phyloP scores from a whole-genome alignment of 257 asterid genomes.

The Nicotiana undulata region DNA sequence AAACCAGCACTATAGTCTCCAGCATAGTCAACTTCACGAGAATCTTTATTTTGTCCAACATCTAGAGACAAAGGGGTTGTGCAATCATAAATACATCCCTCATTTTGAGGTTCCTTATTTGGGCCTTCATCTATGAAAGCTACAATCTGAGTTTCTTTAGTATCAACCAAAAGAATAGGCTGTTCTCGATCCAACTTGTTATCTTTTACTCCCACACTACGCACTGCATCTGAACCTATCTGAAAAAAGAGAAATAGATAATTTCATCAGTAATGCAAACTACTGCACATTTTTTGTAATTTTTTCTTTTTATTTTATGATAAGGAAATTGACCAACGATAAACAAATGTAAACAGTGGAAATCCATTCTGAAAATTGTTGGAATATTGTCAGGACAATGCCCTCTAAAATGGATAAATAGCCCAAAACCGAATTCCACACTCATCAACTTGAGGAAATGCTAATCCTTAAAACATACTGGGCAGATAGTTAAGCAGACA shows the following conservation, averaged over 20 bases:
- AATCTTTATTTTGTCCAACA: constrained; percentile 35
- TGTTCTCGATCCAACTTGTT: constrained; percentile 20
- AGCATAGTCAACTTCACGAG: constrained; percentile 31
- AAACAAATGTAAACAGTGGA: not conserved
- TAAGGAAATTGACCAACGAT: not conserved
- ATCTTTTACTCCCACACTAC: constrained; percentile 21
- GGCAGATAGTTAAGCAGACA: not conserved
- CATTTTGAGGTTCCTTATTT: constrained; percentile 23
- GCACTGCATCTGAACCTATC: constrained; percentile 27
- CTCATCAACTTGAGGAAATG: not conserved
- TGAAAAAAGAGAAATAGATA: constrained; percentile 24
- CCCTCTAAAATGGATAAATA: not conserved
- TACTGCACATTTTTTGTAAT: not conserved
- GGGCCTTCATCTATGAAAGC: constrained; percentile 56
- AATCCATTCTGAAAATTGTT: not conserved
- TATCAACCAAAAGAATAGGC: constrained; percentile 42
- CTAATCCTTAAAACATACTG: not conserved
- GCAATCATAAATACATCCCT: constrained; percentile 44
- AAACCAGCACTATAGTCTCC: constrained; percentile 58
- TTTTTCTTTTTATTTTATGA: not conserved
- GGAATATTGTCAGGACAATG: not conserved
- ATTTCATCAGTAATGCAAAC: not conserved
- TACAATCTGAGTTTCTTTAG: constrained; percentile 44
- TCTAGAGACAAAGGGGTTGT: constrained; percentile 28
- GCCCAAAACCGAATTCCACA: not conserved